Conservation (phyloP, 164 flowering plant species). For the Magnolia kwangsiensis region DNA sequence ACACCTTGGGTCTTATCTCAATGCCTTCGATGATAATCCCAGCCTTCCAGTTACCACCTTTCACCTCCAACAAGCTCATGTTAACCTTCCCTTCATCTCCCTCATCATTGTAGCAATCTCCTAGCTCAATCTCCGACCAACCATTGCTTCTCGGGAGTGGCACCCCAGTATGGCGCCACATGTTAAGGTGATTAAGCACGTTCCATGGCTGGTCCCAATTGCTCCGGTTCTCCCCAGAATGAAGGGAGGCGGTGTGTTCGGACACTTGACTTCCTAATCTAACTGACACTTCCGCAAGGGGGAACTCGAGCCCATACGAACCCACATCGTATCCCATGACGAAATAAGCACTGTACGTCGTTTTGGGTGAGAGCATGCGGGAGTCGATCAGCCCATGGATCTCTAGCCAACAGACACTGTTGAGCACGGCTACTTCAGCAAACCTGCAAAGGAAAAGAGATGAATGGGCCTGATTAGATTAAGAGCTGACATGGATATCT, state of each 20-base stretch:
- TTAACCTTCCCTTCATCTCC: slow-evolving; percentile 39
- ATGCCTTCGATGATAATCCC: slow-evolving; percentile 62
- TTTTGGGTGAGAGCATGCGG: slow-evolving; percentile 27
- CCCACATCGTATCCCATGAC: slow-evolving; percentile 19
- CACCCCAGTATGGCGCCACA: background rate
- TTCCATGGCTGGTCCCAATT: background rate
- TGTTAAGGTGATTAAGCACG: background rate
- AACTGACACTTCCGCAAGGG: slow-evolving; percentile 26
- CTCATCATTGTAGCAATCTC: slow-evolving; percentile 34
- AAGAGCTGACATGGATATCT: background rate
- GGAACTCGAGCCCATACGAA: slow-evolving; percentile 20
- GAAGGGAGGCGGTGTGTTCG: slow-evolving; percentile 1
- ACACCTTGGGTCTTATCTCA: slow-evolving; percentile 51
- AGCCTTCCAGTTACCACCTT: slow-evolving; percentile 33
- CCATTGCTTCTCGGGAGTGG: slow-evolving; percentile 40
- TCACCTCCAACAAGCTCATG: slow-evolving; percentile 34
- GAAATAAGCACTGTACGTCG: slow-evolving; percentile 29
- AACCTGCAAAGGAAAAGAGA: slow-evolving; percentile 36
- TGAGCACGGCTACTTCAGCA: slow-evolving; percentile 37
- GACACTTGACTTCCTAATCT: background rate
- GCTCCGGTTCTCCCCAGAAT: background rate
- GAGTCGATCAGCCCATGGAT: slow-evolving; percentile 30
- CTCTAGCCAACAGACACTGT: slow-evolving; percentile 39
- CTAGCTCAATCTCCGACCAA: slow-evolving; percentile 58
- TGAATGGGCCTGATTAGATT: slow-evolving; percentile 9